These are phyloP conservation scores for Colletotrichum sp. DNA, from an alignment of 2,329 filamentous ascomycete genomes.

Conservation along the genomic window DNA sequence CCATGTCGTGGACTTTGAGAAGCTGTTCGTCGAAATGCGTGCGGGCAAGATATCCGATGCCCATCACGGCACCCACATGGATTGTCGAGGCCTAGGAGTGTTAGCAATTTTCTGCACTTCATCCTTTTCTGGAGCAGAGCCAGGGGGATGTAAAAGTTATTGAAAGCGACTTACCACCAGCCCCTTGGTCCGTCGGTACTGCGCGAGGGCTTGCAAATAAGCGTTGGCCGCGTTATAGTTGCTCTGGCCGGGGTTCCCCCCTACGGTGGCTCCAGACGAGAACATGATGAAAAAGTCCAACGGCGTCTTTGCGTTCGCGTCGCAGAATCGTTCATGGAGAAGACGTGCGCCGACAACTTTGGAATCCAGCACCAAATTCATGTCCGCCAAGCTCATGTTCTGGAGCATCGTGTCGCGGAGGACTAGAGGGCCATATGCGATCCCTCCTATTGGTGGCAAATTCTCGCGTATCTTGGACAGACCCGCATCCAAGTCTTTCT, in stretches of 20 bases:
- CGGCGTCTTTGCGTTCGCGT: neutral
- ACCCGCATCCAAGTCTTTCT: conserved; percentile 21
- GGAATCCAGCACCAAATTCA: conserved; percentile 31
- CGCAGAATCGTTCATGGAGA: conserved; percentile 33
- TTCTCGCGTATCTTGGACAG: conserved; percentile 14
- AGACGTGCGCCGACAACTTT: conserved; percentile 37
- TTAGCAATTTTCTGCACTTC: neutral
- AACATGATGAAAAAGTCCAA: conserved; percentile 43
- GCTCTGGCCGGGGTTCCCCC: conserved; percentile 42
- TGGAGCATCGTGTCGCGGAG: conserved; percentile 38
- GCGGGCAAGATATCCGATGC: conserved; percentile 43
- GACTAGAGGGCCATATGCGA: conserved; percentile 50
- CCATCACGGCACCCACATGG: conserved; percentile 41
- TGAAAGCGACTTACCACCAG: conserved; percentile 31
- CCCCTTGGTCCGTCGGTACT: conserved; percentile 30
- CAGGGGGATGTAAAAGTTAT: neutral
- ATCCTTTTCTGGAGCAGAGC: neutral
- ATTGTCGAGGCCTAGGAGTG: conserved; percentile 32
- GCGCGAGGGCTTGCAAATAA: conserved; percentile 43
- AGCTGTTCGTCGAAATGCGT: conserved; percentile 7
- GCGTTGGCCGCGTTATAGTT: conserved; percentile 48
- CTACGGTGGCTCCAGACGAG: conserved; percentile 30
- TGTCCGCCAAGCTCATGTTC: conserved; percentile 28
- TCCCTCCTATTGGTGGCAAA: conserved; percentile 41
- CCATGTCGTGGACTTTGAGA: neutral